Evolutionary conservation across 1,139 yeast species (phyloP), one percentile per base, ranked within the genome.

Genomic region (Pichia terricola): DNA sequence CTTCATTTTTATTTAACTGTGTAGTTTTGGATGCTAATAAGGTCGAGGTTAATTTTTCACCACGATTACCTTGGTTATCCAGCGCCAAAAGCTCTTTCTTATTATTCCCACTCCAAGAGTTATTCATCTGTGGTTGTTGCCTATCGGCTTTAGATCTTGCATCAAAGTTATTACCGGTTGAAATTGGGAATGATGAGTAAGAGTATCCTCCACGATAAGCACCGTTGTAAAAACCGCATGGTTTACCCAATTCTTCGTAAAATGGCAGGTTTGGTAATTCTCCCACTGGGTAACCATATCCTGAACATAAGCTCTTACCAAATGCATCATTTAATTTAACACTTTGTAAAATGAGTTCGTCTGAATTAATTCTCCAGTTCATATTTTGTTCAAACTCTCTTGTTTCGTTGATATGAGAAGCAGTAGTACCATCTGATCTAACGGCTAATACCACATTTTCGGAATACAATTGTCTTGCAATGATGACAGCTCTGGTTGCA

Each of bases 401-500:
- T 45, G 80, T 69, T 64, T 75, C 73, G 55, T 74, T 74, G 45
- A 77, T 68, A 48, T 74, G 75, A 34, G 72, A 66, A 1, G 81
- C 81, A 40, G 71, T 66, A 0, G 77, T 66, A 26, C 81, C 81
- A 58, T 76, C 79, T 41, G 74, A 75, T 46, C 81, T 63, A 38
- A 75, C 62, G 2, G 53, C 75, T 60, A 55, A 34, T 10, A 58
- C 51, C 45, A 70, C 76, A 49, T 72, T 68, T 40, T 82, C 79
- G 30, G 72, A 61, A 54, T 78, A 79, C 45, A 83, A 64, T 54
- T 81, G 88, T 48, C 89, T 68, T 32, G 82, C 73, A 5, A 82
- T 79, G 22, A 82, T 80, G 22, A 83, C 88, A 2, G 88, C 83
- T 46, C 91, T 66, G 0, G 91, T 82, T 1, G 91, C 91, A 2